phyloP scores from a whole-genome alignment of 2,329 filamentous ascomycete genomes.

The Fulvia fulva region DNA sequence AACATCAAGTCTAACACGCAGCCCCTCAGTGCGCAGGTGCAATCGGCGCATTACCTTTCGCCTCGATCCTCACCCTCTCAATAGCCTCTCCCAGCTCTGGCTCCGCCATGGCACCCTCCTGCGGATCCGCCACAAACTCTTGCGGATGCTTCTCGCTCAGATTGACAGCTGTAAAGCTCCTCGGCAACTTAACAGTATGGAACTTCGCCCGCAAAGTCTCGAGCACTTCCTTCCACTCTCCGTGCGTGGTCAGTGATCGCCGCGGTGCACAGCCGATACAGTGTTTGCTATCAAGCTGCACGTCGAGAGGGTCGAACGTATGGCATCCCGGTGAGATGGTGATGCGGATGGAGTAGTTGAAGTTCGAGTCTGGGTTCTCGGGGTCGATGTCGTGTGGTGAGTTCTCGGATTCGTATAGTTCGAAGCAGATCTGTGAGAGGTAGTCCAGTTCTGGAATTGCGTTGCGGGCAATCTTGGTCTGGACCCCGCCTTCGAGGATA shows the following conservation, averaged over 20 bases:
- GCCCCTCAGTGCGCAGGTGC: constrained; percentile 24
- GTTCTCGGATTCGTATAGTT: constrained; percentile 93
- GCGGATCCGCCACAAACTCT: constrained; percentile 33
- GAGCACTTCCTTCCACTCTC: constrained; percentile 95
- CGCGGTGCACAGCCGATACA: constrained; percentile 93
- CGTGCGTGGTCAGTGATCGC: constrained; percentile 82
- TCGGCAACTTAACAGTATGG: constrained; percentile 62
- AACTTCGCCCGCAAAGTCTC: constrained; percentile 93
- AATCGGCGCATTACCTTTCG: constrained; percentile 21
- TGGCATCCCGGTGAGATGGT: constrained; percentile 94
- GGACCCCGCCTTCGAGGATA: constrained; percentile 92
- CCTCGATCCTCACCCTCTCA: constrained; percentile 41
- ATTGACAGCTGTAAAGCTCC: constrained; percentile 50
- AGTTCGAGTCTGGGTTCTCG: constrained; percentile 37
- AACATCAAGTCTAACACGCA: neutral
- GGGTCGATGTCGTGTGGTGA: constrained; percentile 59
- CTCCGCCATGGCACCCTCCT: constrained; percentile 6
- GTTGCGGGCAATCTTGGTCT: constrained; percentile 92
- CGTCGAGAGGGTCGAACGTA: constrained; percentile 91
- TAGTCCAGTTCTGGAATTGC: constrained; percentile 97
- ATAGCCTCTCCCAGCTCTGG: constrained; percentile 13
- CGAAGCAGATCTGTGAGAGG: constrained; percentile 94
- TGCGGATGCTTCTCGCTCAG: constrained; percentile 47
- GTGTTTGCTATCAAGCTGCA: constrained; percentile 92
- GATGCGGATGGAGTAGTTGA: constrained; percentile 94